These are phyloP conservation scores for Sphagnum tenellum DNA, from an alignment of 225 moss, liverwort and hornwort genomes.

Conservation along the genomic window DNA sequence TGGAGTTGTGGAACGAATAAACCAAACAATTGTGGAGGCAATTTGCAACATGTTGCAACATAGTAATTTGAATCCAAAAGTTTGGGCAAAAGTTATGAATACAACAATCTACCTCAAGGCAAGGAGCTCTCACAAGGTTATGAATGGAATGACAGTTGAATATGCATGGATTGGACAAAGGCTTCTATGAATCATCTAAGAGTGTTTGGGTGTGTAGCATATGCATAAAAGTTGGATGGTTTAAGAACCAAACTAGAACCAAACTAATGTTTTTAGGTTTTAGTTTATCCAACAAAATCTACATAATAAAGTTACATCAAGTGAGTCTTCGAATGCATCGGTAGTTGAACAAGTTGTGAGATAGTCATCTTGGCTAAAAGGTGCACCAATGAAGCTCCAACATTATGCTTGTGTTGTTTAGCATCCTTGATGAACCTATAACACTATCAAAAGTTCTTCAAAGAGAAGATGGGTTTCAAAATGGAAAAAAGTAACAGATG, in stretches of 20 bases:
- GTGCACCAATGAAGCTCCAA: not conserved
- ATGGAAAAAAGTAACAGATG: not conserved
- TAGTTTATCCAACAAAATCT: not conserved
- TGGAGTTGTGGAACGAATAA: not conserved
- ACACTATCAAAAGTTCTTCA: not conserved
- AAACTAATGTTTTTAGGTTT: conserved; percentile 3
- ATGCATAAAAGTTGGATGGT: not conserved
- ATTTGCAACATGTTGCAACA: not conserved
- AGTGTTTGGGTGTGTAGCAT: conserved; percentile 2
- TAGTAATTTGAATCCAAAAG: not conserved
- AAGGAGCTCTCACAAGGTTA: not conserved
- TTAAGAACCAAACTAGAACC: not conserved
- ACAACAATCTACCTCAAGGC: conserved; percentile 1
- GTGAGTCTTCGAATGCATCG: too few relatives aligned
- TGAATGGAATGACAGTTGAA: not conserved
- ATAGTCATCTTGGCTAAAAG: not conserved
- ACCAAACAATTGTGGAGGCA: not conserved
- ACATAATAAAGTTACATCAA: not conserved
- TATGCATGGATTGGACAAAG: conserved; percentile 1
- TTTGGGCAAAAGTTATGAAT: not conserved
- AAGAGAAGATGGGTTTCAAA: not conserved
- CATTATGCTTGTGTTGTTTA: not conserved
- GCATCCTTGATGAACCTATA: not conserved
- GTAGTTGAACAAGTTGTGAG: not conserved
- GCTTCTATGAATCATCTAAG: not conserved